These are phyloP conservation scores for Rhodotorula mucilaginosa DNA, from an alignment of 1,284 basidiomycete genomes.

Conservation along the genomic window DNA sequence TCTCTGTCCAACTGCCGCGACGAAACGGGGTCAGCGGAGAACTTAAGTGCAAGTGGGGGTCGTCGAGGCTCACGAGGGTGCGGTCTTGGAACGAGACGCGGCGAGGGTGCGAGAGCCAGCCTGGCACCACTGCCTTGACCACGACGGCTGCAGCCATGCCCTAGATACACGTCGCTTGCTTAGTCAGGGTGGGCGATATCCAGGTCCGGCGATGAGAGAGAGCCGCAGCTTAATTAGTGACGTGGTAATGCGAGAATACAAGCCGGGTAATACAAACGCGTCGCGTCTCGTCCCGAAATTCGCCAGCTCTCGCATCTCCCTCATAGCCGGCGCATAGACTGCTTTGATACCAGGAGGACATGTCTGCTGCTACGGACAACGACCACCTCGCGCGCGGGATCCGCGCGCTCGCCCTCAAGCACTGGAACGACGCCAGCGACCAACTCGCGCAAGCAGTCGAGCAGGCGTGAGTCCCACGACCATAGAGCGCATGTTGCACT, in stretches of 20 bases:
- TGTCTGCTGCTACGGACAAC: neutral
- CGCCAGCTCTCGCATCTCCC: neutral
- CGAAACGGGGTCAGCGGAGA: no score
- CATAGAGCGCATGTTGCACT: no score
- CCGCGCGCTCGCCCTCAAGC: constrained; percentile 26
- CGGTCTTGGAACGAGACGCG: constrained; percentile 9
- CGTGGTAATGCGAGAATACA: neutral
- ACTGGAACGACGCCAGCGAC: constrained; percentile 32
- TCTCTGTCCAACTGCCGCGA: constrained; percentile 12
- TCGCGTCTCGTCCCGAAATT: neutral
- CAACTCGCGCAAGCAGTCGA: constrained; percentile 33
- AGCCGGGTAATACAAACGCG: neutral
- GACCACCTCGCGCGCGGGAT: constrained; percentile 34
- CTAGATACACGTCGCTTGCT: neutral
- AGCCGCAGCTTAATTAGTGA: neutral
- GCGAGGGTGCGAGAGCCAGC: constrained; percentile 5
- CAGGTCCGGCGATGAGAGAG: no score
- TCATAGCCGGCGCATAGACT: no score
- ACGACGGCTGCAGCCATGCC: neutral
- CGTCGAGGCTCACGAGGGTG: neutral
- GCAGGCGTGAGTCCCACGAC: constrained; percentile 12
- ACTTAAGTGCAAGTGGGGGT: neutral
- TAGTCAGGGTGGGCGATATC: no score
- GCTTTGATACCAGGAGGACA: neutral
- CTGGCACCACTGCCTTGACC: constrained; percentile 9